These are phyloP conservation scores for Fusarium staphyleae DNA, from an alignment of 2,329 filamentous ascomycete genomes.

Conservation along the genomic window DNA sequence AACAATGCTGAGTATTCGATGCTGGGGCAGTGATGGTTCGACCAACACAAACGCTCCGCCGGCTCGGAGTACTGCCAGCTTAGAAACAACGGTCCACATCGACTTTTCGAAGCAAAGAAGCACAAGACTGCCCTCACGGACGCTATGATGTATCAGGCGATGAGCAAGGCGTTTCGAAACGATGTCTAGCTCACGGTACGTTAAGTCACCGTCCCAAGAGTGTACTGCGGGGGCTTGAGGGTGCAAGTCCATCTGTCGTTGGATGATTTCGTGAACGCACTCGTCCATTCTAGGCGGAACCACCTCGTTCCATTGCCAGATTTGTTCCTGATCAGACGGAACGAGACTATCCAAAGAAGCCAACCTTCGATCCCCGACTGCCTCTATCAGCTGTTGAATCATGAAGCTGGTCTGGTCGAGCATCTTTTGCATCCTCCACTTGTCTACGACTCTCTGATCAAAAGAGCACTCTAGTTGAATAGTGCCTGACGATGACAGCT, in stretches of 20 bases:
- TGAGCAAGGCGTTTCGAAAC: not conserved
- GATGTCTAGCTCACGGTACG: not conserved
- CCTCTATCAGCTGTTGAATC: conserved; percentile 4
- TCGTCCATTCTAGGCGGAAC: too few species aligned
- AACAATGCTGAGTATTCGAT: not conserved
- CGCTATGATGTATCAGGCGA: not conserved
- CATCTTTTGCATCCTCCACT: conserved; percentile 1
- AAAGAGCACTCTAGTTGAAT: not conserved
- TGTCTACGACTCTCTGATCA: not conserved
- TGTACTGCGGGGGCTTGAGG: too few species aligned
- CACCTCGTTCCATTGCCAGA: too few species aligned
- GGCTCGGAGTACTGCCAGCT: not conserved
- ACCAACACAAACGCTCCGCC: conserved; percentile 3
- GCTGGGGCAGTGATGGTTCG: not conserved
- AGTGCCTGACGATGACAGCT: not conserved
- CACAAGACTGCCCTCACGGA: not conserved
- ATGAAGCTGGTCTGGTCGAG: not conserved
- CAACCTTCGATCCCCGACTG: not conserved
- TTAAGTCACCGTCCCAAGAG: too few species aligned
- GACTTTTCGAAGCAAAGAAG: conserved; percentile 40
- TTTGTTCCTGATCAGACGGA: not conserved
- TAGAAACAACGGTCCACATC: conserved; percentile 21
- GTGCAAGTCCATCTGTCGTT: too few species aligned
- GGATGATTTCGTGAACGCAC: too few species aligned
- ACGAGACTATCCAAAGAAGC: not conserved